Percentiles rank a stretch among this genome's conserved stretches.
Evolutionary conservation across 768 basidiomycete species (phyloP).

Genomic region (Boletus sp.): DNA sequence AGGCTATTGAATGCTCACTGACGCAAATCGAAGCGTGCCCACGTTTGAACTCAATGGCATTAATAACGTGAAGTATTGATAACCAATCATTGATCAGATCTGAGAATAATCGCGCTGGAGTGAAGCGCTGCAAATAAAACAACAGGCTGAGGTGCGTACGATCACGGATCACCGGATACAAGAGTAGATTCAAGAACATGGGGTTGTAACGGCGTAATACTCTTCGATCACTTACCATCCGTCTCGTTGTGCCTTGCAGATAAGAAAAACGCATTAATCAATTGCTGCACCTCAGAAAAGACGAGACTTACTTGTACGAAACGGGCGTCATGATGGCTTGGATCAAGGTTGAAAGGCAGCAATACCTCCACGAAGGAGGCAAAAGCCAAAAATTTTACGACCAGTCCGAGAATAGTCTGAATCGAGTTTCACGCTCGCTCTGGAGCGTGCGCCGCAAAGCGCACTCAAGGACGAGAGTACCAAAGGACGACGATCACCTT

Average conservation of each 20-base stretch:
- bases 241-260: background rate
- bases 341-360: background rate
- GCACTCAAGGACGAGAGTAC: slow-evolving; percentile 27
- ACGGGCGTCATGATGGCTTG: background rate
- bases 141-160: background rate
- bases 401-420: slow-evolving; percentile 34
- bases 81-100: background rate
- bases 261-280: background rate
- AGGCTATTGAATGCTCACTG: too few relatives aligned
- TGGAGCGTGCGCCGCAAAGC: slow-evolving; percentile 24
- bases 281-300: background rate
- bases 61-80: too few relatives aligned
- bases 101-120: too few relatives aligned
- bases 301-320: background rate
- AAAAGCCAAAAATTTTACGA: slow-evolving; percentile 12
- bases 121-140: background rate
- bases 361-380: slow-evolving; percentile 11
- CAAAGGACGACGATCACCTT: slow-evolving; percentile 4
- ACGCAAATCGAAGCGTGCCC: background rate
- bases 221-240: background rate
- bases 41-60: background rate
- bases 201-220: background rate
- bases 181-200: too few relatives aligned
- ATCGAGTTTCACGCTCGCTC: slow-evolving; percentile 28
- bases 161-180: background rate